Evolutionary conservation across 805 yeast species (phyloP).

Genomic region (Candida pseudofarinosa): DNA sequence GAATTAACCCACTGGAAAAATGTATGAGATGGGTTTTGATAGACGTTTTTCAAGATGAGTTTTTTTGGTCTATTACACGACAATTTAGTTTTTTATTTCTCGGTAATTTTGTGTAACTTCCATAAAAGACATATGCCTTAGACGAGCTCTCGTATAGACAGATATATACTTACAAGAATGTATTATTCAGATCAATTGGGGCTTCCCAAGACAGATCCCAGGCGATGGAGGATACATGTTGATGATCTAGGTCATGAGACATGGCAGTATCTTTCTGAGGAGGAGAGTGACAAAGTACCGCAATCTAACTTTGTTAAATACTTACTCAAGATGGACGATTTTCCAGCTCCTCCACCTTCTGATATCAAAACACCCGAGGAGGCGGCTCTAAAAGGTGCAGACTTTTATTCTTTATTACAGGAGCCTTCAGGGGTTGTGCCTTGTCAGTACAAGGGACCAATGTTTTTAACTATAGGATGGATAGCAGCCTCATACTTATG

Average conservation of each 20-base stretch:
- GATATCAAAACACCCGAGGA: conserved; percentile 47
- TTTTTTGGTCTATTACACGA: conserved; percentile 2
- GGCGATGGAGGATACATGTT: conserved; percentile 69
- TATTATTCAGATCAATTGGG: conserved; percentile 70
- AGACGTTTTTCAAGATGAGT: conserved; percentile 7
- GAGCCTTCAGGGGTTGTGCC: conserved; percentile 87
- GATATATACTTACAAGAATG: conserved; percentile 8
- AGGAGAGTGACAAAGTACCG: conserved; percentile 36
- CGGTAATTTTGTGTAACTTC: background rate
- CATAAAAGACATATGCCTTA: background rate
- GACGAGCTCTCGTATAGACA: background rate
- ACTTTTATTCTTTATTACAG: conserved; percentile 66
- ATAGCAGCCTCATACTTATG: conserved; percentile 72
- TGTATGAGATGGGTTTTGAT: background rate
- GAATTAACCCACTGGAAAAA: background rate
- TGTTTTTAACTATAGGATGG: conserved; percentile 93
- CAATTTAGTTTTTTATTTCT: background rate
- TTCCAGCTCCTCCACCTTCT: conserved; percentile 33
- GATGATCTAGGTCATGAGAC: conserved; percentile 72
- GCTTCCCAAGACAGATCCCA: conserved; percentile 62
- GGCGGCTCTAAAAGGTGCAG: conserved; percentile 71
- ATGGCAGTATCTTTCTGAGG: conserved; percentile 64
- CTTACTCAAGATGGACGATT: conserved; percentile 40
- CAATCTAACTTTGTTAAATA: conserved; percentile 59
- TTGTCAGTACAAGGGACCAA: conserved; percentile 93